phyloP scores from a whole-genome alignment of 2,329 filamentous ascomycete species.

The Beauveria rudraprayagi region DNA sequence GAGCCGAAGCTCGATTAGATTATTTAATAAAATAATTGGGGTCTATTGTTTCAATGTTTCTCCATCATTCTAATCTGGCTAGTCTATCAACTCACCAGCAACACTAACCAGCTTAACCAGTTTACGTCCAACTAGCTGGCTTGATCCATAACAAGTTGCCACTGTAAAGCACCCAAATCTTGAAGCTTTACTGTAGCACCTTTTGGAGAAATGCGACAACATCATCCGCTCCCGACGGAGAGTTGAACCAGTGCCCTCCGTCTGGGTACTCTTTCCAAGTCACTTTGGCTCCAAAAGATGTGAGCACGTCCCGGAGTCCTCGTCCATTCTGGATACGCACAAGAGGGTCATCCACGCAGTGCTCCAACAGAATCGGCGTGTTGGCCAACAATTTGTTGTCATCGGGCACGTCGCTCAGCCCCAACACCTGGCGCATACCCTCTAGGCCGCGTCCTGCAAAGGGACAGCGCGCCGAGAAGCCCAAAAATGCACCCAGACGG shows the following conservation, averaged over 20 bases:
- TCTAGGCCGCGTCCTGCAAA: conserved; percentile 24
- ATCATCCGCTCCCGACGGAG: conserved; percentile 35
- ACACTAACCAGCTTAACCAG: no score
- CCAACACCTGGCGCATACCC: conserved; percentile 25
- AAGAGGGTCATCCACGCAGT: conserved; percentile 36
- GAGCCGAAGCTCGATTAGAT: no score
- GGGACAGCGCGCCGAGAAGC: conserved; percentile 30
- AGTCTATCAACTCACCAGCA: no score
- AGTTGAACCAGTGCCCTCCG: conserved; percentile 38
- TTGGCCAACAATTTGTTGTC: conserved; percentile 22
- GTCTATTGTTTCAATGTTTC: no score
- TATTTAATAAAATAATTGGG: no score
- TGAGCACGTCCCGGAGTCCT: conserved; percentile 26
- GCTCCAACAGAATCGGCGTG: conserved; percentile 37
- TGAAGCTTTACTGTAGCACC: neutral
- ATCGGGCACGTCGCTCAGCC: conserved; percentile 19
- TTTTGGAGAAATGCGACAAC: conserved; percentile 25
- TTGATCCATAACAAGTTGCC: no score
- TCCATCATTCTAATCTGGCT: no score
- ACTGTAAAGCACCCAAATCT: no score
- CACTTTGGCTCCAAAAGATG: conserved; percentile 29
- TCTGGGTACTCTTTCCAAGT: conserved; percentile 32
- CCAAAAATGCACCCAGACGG: conserved; percentile 27
- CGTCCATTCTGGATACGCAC: conserved; percentile 31
- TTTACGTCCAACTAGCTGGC: no score